phyloP scores from a whole-genome alignment of 441 rosid genomes.

The Populus trichocarpa region DNA sequence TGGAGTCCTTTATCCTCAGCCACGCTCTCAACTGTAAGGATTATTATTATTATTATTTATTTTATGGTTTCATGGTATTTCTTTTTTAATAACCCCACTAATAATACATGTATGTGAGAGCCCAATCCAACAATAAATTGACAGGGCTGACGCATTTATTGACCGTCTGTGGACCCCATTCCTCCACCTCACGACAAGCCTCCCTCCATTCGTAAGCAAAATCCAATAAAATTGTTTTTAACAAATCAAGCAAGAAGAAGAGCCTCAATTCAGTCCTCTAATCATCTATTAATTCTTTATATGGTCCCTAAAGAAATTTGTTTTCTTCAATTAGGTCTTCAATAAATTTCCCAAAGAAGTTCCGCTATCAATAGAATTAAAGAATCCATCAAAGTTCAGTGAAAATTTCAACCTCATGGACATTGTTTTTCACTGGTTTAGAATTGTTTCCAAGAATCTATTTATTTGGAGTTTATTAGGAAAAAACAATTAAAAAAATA shows the following conservation, averaged over 20 bases:
- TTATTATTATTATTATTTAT: background rate
- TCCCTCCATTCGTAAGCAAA: too few species aligned
- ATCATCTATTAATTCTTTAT: background rate
- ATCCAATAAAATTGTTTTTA: too few species aligned
- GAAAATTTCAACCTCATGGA: too few species aligned
- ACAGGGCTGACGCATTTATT: constrained; percentile 13
- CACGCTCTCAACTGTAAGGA: constrained; percentile 12
- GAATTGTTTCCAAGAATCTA: background rate
- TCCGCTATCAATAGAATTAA: too few species aligned
- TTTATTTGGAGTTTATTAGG: background rate
- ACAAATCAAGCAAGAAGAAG: background rate
- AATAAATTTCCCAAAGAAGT: too few species aligned
- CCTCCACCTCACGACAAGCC: background rate
- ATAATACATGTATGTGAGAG: background rate
- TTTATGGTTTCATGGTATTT: background rate
- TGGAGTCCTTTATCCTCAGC: background rate
- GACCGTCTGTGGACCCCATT: constrained; percentile 24
- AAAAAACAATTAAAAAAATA: background rate
- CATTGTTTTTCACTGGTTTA: too few species aligned
- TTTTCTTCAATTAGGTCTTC: background rate
- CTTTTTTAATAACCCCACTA: background rate
- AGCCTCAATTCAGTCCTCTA: background rate
- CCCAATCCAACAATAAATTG: constrained; percentile 1
- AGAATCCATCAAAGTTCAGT: too few species aligned
- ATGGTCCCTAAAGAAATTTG: background rate